Base-by-base conservation (phyloP, 2,329 filamentous ascomycete species). In the Arthrobotrys musiformis region DNA sequence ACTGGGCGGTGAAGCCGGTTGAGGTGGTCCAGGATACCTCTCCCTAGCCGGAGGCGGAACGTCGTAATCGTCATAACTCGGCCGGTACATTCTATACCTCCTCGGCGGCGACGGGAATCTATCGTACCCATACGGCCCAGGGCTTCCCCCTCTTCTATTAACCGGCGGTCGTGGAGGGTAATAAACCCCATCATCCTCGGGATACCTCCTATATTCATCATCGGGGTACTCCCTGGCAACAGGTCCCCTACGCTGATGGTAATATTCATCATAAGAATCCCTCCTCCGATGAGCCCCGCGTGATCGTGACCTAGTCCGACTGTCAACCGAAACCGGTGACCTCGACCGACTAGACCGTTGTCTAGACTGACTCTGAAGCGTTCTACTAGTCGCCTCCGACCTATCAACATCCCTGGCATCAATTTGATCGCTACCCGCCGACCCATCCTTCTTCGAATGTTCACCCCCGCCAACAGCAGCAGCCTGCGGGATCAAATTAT, bases 11-110 rank as follows among this genome's bases (percentile, higher is more conserved):
- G 69, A 46, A 9, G 54, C 46, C 2, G 46, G 44, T 17, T 44
- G 54, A 1, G 68, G 35, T 44, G 70, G 70, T 15, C 56, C 35
- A 13, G 63, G 37, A 19, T 76, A 76, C 19, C 63, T 66, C 24
- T 76, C 70, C 17, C 70, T 66, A 6, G 30, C 54, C 17, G 54
- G 33, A 8, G 70, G 37, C 7, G 64, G 63, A 1, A 67, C 8
- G 13, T 76, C 70, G 17, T 70, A 76, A 15, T 70, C 72, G 30
- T 76, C 72, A 24, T 76, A 69, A 6, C 26, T 33, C 4, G 70
- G 64, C 4, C 72, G 64, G 9, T 69, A 76, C 24, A 69, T 37
- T 19, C 58, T 64, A 37, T 70, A 70, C 40, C 72, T 33, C 30
- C 64, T 58, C 4, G 64, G 56, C 17, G 72, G 46, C 30, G 72